phyloP scores from a whole-genome alignment of 192 early-diverging fungal species.

The Gryganskiella cystojenkinii region DNA sequence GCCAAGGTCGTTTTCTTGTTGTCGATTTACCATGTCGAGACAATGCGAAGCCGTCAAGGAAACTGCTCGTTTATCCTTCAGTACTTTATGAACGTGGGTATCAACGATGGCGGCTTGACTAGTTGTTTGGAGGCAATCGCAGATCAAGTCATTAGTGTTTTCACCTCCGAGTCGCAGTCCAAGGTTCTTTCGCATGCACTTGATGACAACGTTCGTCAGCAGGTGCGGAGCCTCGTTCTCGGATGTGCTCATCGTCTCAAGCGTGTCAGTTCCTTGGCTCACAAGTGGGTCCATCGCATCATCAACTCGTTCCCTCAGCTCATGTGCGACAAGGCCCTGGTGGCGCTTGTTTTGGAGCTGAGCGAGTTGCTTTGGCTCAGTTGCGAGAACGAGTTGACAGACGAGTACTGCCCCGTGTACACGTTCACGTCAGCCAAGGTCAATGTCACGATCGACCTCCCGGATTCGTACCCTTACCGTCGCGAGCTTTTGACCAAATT shows the following conservation, averaged over 20 bases:
- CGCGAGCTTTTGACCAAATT: constrained; percentile 69
- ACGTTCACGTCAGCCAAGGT: constrained; percentile 70
- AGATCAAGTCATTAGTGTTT: constrained; percentile 64
- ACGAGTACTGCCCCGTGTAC: constrained; percentile 78
- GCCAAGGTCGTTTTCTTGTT: constrained; percentile 83
- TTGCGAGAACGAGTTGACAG: constrained; percentile 79
- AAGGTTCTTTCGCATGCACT: constrained; percentile 55
- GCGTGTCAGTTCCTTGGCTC: constrained; percentile 72
- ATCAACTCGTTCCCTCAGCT: constrained; percentile 76
- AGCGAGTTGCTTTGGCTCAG: constrained; percentile 85
- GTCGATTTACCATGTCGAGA: constrained; percentile 87
- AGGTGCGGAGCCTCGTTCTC: constrained; percentile 71
- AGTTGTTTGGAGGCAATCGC: constrained; percentile 81
- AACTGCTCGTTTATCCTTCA: constrained; percentile 75
- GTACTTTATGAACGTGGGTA: constrained; percentile 88
- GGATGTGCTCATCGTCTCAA: constrained; percentile 74
- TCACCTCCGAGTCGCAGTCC: constrained; percentile 59
- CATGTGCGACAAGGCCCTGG: constrained; percentile 76
- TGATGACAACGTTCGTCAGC: constrained; percentile 56
- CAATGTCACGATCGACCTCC: constrained; percentile 73
- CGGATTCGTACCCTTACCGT: constrained; percentile 79
- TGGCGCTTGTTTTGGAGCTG: constrained; percentile 84
- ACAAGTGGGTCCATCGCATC: constrained; percentile 70
- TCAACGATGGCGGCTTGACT: constrained; percentile 80
- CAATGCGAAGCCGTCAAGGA: constrained; percentile 74